Base-by-base conservation (phyloP, 306 rosid genomes). In the Astragalus glycyphyllos region DNA sequence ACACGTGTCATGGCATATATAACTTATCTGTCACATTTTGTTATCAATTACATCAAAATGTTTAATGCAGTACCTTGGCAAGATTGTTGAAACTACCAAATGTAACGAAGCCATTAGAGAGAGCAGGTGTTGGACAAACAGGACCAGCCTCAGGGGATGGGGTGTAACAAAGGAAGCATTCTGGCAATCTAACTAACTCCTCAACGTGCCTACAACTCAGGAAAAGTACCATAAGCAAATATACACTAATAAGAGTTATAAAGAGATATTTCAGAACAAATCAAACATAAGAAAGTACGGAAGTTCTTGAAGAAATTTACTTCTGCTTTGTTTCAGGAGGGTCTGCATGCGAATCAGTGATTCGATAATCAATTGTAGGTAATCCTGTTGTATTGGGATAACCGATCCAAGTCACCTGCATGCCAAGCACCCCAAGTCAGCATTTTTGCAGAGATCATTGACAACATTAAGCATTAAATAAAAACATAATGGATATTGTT, bases 61-160 rank as follows among this genome's bases (percentile, higher is more conserved):
- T 53, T 26, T 45, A 67, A 54, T 72, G 17, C 13, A 72, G 11
- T 86, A 92, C 98, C 96, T 92, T 92, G 1, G 98, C 98, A 50
- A 92, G 91, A 87, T 92, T 92, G 84, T 92, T 92, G 58, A 92
- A 92, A 83, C 98, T 92, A 44, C 98, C 98, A 82, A 92, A 92
- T 16, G 98, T 92, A 59, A 92, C 4, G 34, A 92, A 92, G 62
- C 96, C 98, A 83, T 92, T 92, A 50, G 98, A 80, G 65, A 92
- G 86, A 51, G 96, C 96, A 55, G 98, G 98, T 73, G 96, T 86
- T 37, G 89, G 87, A 82, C 83, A 63, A 78, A 92, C 80, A 76
- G 90, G 77, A 47, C 98, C 98, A 65, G 98, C 98, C 81, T 89
- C 98, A 9, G 90, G 89, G 23, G 96, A 92, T 57, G 98, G 96